These are phyloP conservation scores for Claviceps africana DNA, from an alignment of 2,329 filamentous ascomycete species.

Conservation along the genomic window DNA sequence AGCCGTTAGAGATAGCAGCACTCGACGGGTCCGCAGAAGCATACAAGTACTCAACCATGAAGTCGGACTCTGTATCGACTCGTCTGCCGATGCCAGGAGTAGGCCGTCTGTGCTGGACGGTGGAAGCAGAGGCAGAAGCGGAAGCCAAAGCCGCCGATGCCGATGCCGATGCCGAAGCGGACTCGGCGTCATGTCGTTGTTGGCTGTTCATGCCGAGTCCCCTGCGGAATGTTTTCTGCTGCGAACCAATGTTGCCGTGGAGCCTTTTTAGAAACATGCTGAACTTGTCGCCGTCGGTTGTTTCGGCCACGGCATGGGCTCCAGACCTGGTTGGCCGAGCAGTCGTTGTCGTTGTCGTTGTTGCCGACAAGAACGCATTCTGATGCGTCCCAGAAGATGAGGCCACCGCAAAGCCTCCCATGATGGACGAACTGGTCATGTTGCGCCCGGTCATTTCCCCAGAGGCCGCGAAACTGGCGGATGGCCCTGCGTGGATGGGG, in stretches of 20 bases:
- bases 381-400: neutral
- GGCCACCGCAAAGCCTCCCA: neutral
- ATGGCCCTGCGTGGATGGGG: neutral
- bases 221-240: conserved; percentile 1
- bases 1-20: neutral
- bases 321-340: neutral
- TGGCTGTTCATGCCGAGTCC: neutral
- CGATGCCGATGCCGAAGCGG: too few species aligned
- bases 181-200: neutral
- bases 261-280: conserved; percentile 16
- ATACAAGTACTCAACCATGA: conserved; percentile 3
- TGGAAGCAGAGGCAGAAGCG: too few species aligned
- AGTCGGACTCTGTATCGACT: conserved; percentile 8
- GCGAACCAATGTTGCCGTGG: conserved; percentile 3
- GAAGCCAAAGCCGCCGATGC: too few species aligned
- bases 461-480: neutral
- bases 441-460: too few species aligned
- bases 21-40: neutral
- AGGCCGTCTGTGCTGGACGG: neutral
- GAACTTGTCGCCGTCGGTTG: conserved; percentile 10
- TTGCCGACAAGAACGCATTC: neutral
- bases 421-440: too few species aligned
- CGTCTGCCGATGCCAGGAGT: conserved; percentile 3
- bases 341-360: neutral
- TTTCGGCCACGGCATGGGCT: neutral